Percentiles rank a stretch among this genome's conserved stretches.
Evolutionary conservation across 1,284 basidiomycete genomes (phyloP).

Genomic region (Abortiporus biennis): DNA sequence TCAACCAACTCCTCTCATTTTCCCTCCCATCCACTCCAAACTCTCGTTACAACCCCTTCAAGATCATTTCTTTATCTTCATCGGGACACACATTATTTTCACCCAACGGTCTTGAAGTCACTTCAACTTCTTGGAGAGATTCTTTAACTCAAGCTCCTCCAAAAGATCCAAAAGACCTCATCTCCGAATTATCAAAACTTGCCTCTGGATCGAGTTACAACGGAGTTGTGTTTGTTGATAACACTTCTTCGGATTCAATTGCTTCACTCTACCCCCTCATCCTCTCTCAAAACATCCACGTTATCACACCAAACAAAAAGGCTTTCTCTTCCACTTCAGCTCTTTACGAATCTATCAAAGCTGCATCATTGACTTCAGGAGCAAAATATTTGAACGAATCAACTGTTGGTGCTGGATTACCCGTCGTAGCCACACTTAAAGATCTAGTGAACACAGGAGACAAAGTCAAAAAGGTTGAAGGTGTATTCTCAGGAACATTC

Average conservation of each 20-base stretch:
- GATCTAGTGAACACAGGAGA: conserved; percentile 93
- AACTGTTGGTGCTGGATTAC: conserved; percentile 94
- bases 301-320: conserved; percentile 99
- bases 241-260: conserved; percentile 84
- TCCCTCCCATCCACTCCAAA: conserved; percentile 50
- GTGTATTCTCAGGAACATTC: conserved; percentile 92
- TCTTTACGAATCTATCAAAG: conserved; percentile 71
- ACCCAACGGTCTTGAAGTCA: conserved; percentile 40
- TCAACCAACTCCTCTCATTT: conserved; percentile 69
- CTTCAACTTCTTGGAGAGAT: conserved; percentile 36
- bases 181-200: conserved; percentile 16
- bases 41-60: conserved; percentile 61
- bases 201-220: conserved; percentile 34
- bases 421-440: conserved; percentile 87
- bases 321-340: conserved; percentile 77
- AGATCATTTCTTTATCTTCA: conserved; percentile 73
- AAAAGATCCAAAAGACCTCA: neutral
- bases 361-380: conserved; percentile 48
- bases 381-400: conserved; percentile 83
- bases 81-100: conserved; percentile 64
- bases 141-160: conserved; percentile 26
- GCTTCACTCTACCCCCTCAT: conserved; percentile 84
- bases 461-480: conserved; percentile 77
- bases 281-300: conserved; percentile 74
- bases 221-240: conserved; percentile 86